Evolutionary conservation across 371 early-diverging fungal species (phyloP), one percentile per base, ranked within the genome.

Genomic region (Apophysomyces ossiformis): DNA sequence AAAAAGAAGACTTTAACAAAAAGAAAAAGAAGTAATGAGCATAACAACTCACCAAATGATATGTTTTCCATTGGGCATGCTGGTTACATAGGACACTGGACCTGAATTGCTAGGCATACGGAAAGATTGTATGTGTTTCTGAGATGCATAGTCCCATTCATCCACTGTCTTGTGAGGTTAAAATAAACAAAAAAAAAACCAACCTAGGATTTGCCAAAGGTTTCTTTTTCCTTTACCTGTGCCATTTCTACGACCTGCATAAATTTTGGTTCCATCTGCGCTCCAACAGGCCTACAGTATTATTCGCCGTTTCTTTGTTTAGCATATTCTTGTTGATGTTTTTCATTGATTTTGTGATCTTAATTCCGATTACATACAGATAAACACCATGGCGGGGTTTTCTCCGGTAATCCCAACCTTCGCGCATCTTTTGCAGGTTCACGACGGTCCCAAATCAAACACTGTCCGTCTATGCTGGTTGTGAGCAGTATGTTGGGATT

Each of bases 31-130:
- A 26, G 0, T 0, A 26, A 58, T 32, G 37, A 18, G 47, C 37
- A 57, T n/a, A 12, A 13, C 15, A 37, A 15, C 67, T 15, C 57
- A 93, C 96, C 94, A 93, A 32, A 97, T 68, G 39, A 97, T 78
- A 68, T 91, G 92, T 50, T 89, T 87, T 37, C 87, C 87, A 69
- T 96, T 96, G 5, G 92, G 90, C 86, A 96, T 81, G 45, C 83
- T 77, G 13, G 81, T 73, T 21, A 98, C 93, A 70, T 78, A 86
- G 2, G 90, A 89, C 2, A 98, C 96, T 0, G 95, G 92, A 0
- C 99, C 99, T 11, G 96, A 96, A 71, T 93, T 93, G 21, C 83
- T 80, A 15, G 99, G 98, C 83, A 98, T 87, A 41, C 85, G 85
- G 59, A 97, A 81, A 0, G 90, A 84, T 45, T 91, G 87, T 11